Percentiles rank a stretch among this genome's conserved stretches.
Evolutionary conservation across 805 yeast species (phyloP).

Genomic region (Yueomyces sinensis): DNA sequence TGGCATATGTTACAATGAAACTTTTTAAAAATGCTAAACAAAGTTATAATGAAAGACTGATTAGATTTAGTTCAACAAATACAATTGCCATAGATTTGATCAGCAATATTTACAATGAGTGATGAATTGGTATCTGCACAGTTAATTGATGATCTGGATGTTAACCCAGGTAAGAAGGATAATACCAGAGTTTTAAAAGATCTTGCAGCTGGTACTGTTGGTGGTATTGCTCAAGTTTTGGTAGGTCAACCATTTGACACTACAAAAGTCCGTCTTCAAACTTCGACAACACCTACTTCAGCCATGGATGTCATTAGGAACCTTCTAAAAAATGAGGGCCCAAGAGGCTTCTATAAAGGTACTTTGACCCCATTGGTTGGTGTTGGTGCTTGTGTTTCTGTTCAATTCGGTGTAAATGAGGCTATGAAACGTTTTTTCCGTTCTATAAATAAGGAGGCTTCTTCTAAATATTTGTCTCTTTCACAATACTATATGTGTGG

Average conservation of each 20-base stretch:
- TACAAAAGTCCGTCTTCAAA: slow-evolving; percentile 83
- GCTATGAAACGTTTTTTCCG: slow-evolving; percentile 72
- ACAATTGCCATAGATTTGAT: too few relatives aligned
- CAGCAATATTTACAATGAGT: too few relatives aligned
- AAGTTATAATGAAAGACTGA: too few relatives aligned
- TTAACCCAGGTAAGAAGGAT: slow-evolving; percentile 3
- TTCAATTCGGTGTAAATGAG: slow-evolving; percentile 92
- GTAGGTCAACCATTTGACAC: slow-evolving; percentile 97
- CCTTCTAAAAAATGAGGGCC: slow-evolving; percentile 69
- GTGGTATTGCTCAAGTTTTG: slow-evolving; percentile 91
- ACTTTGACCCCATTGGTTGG: slow-evolving; percentile 88
- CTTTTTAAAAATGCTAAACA: too few relatives aligned
- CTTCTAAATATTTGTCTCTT: slow-evolving; percentile 27
- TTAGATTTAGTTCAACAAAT: too few relatives aligned
- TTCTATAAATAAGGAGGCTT: slow-evolving; percentile 26
- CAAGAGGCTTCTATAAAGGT: slow-evolving; percentile 81
- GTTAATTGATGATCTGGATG: slow-evolving; percentile 20
- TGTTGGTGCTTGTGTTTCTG: slow-evolving; percentile 95
- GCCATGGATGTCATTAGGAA: slow-evolving; percentile 67
- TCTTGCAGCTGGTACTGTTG: slow-evolving; percentile 81
- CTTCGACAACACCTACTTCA: slow-evolving; percentile 60
- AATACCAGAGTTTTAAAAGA: slow-evolving; percentile 39
- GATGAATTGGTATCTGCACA: slow-evolving; percentile 23
- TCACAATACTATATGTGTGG: slow-evolving; percentile 74
- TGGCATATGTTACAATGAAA: too few relatives aligned